A percentile compares a stretch with the other conserved stretches of the same genome.
phyloP scores from a whole-genome alignment of 2,329 filamentous ascomycete species.

The Ascochyta rabiei region DNA sequence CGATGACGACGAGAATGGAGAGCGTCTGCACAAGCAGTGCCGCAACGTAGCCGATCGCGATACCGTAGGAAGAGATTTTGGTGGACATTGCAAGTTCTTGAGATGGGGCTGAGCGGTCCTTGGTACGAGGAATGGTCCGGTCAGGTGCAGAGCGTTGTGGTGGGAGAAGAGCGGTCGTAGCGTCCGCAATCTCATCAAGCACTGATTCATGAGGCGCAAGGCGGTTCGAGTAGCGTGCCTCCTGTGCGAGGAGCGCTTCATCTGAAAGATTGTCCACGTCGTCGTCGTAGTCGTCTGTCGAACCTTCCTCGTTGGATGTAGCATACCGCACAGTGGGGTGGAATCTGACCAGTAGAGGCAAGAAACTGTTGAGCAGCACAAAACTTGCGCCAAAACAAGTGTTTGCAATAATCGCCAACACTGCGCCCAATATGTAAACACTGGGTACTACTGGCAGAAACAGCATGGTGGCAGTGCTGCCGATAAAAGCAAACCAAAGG shows the following conservation, averaged over 20 bases:
- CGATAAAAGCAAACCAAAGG: conserved; percentile 81
- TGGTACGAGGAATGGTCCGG: conserved; percentile 38
- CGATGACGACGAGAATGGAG: conserved; percentile 73
- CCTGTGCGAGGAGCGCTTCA: conserved; percentile 28
- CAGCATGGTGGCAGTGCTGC: conserved; percentile 82
- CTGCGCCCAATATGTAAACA: conserved; percentile 78
- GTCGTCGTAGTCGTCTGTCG: conserved; percentile 40
- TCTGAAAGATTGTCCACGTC: conserved; percentile 25
- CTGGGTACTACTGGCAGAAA: conserved; percentile 79
- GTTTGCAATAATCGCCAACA: conserved; percentile 89
- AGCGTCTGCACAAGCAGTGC: conserved; percentile 83
- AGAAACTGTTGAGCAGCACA: conserved; percentile 92
- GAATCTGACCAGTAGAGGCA: conserved; percentile 87
- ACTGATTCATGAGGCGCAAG: conserved; percentile 33
- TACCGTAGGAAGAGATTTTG: conserved; percentile 87
- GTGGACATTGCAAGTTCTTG: conserved; percentile 82
- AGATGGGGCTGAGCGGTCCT: conserved; percentile 53
- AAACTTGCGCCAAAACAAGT: conserved; percentile 95
- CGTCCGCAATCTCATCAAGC: conserved; percentile 39
- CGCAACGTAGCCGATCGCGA: conserved; percentile 91
- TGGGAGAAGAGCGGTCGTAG: conserved; percentile 47
- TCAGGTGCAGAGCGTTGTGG: conserved; percentile 28
- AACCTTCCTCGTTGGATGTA: conserved; percentile 27
- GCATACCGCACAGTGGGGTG: conserved; percentile 66
- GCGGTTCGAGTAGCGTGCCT: conserved; percentile 37